Evolutionary conservation across 2,329 filamentous ascomycete species (phyloP).

Genomic region (Annulohypoxylon truncatum): DNA sequence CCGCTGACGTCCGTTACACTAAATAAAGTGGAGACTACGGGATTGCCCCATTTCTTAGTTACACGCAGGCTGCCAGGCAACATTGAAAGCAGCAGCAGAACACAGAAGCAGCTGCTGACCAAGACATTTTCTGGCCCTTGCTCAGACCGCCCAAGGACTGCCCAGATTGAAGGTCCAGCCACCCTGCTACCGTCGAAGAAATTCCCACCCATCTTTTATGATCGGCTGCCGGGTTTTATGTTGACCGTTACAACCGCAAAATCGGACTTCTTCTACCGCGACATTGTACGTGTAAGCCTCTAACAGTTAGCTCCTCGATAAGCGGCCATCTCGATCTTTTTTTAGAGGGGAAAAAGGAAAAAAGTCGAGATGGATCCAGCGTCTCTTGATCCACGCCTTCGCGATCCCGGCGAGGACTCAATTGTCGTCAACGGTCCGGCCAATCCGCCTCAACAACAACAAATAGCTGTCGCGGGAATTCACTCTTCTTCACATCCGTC

Average conservation of each 20-base stretch:
- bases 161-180: conserved; percentile 11
- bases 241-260: conserved; percentile 42
- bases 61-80: not conserved
- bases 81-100: not conserved
- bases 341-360: conserved; percentile 21
- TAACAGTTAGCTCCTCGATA: conserved; percentile 25
- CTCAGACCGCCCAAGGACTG: not conserved
- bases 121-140: not conserved
- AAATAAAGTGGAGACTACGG: not conserved
- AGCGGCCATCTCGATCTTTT: conserved; percentile 33
- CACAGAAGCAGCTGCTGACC: conserved; percentile 1
- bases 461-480: conserved; percentile 5
- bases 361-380: conserved; percentile 45
- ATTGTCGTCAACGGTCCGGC: conserved; percentile 41
- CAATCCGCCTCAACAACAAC: conserved; percentile 21
- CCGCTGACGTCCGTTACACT: not conserved
- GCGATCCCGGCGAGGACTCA: conserved; percentile 44
- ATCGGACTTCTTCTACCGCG: conserved; percentile 37
- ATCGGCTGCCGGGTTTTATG: conserved; percentile 42
- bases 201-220: conserved; percentile 30
- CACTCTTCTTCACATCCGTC: not conserved
- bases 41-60: conserved; percentile 2
- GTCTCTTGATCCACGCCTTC: conserved; percentile 48
- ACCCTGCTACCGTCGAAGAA: conserved; percentile 17
- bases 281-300: conserved; percentile 35